Percentiles rank a stretch among this genome's conserved stretches.
phyloP scores from a whole-genome alignment of 108 stramenopile species.

The Fistulifera pelliculosa region DNA sequence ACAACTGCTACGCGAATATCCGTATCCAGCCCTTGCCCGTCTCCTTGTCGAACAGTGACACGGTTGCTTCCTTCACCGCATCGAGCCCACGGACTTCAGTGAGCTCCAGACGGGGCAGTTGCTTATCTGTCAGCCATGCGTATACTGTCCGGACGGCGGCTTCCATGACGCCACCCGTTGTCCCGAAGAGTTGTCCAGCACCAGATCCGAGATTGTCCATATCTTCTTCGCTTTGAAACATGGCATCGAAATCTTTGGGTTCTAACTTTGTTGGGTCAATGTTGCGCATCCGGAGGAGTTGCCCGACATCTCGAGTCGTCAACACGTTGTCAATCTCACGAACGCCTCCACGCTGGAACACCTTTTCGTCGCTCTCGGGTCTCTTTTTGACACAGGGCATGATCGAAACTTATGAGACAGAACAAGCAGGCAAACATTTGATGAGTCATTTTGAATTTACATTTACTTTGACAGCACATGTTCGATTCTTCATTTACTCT shows the following conservation, averaged over 20 bases:
- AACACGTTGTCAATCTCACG: too few relatives aligned
- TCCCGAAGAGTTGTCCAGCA: conserved; percentile 42
- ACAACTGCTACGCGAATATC: conserved; percentile 28
- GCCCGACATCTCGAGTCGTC: conserved; percentile 34
- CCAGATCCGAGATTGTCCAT: conserved; percentile 45
- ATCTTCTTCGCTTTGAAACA: conserved; percentile 12
- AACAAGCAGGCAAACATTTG: conserved; percentile 42
- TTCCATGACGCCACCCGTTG: conserved; percentile 48
- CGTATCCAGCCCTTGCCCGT: neutral
- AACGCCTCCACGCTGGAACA: conserved; percentile 4
- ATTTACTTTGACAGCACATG: neutral
- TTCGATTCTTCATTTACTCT: neutral
- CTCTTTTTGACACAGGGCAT: conserved; percentile 12
- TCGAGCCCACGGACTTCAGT: conserved; percentile 20
- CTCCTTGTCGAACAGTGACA: conserved; percentile 7
- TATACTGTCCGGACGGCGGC: conserved; percentile 48
- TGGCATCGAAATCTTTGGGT: conserved; percentile 8
- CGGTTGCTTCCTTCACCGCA: conserved; percentile 32
- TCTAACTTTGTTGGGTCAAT: conserved; percentile 4
- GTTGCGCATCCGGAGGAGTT: conserved; percentile 26
- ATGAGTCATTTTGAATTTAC: conserved; percentile 15
- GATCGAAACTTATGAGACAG: conserved; percentile 46
- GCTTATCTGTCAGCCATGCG: conserved; percentile 20
- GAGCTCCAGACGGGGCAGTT: conserved; percentile 17
- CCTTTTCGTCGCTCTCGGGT: conserved; percentile 27